phyloP scores from a whole-genome alignment of 805 yeast genomes.

The Lipomyces sp. region DNA sequence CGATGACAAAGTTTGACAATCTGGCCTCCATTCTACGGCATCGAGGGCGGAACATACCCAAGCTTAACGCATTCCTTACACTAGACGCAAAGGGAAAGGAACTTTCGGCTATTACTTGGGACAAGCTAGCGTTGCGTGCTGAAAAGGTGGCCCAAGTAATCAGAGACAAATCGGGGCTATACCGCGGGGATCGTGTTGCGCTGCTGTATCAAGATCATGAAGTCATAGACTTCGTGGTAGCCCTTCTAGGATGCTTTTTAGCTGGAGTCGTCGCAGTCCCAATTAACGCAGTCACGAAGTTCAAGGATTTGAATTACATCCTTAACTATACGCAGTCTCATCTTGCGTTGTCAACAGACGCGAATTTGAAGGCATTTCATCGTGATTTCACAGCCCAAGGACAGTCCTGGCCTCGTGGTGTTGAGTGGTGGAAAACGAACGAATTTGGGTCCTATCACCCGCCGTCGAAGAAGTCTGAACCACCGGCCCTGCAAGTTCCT shows the following conservation, averaged over 20 bases:
- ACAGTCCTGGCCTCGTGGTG: slow-evolving; percentile 73
- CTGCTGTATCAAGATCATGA: slow-evolving; percentile 83
- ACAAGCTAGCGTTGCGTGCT: slow-evolving; percentile 76
- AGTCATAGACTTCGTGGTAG: slow-evolving; percentile 81
- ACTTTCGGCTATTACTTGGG: slow-evolving; percentile 79
- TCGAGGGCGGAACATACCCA: slow-evolving; percentile 67
- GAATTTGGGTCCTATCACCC: slow-evolving; percentile 77
- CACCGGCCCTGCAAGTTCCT: slow-evolving; percentile 71
- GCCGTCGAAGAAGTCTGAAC: slow-evolving; percentile 60
- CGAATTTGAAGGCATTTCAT: slow-evolving; percentile 75
- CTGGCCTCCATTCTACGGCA: slow-evolving; percentile 73
- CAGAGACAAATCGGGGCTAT: slow-evolving; percentile 69
- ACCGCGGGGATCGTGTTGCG: slow-evolving; percentile 81
- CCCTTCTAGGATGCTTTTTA: slow-evolving; percentile 86
- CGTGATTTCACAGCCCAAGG: slow-evolving; percentile 55
- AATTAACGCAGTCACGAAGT: slow-evolving; percentile 66
- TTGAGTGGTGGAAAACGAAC: slow-evolving; percentile 79
- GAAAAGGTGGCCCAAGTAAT: slow-evolving; percentile 88
- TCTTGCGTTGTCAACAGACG: slow-evolving; percentile 78
- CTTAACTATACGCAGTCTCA: slow-evolving; percentile 76
- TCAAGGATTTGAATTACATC: slow-evolving; percentile 71
- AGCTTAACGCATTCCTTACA: slow-evolving; percentile 71
- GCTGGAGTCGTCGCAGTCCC: slow-evolving; percentile 97
- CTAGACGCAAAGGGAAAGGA: slow-evolving; percentile 86
- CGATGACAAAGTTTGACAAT: slow-evolving; percentile 54